These are phyloP conservation scores for Termitomyces sp. DNA, from an alignment of 768 basidiomycete species.

Conservation along the genomic window DNA sequence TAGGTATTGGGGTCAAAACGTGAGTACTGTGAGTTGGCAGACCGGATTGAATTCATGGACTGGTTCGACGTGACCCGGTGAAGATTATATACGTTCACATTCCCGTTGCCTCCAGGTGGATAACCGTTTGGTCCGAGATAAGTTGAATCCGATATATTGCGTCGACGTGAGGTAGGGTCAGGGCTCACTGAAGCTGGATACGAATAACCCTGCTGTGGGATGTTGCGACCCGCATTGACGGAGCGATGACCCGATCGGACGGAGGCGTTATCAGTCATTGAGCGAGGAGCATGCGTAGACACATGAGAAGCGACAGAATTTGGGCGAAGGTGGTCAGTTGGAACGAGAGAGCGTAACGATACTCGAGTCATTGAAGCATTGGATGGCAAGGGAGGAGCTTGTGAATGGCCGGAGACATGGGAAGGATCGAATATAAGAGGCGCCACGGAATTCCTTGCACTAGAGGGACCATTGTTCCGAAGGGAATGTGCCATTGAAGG, in stretches of 20 bases:
- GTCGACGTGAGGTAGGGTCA: constrained; percentile 2
- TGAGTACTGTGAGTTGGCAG: constrained; percentile 8
- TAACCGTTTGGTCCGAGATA: background rate
- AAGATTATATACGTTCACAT: background rate
- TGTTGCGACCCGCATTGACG: background rate
- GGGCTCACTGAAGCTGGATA: background rate
- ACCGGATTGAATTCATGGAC: constrained; percentile 7
- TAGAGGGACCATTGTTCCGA: background rate
- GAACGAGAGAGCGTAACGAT: background rate
- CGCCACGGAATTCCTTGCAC: background rate
- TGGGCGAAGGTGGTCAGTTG: background rate
- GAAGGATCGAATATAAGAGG: background rate
- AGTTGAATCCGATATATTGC: constrained; percentile 5
- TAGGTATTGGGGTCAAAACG: constrained; percentile 6
- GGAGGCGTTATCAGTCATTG: background rate
- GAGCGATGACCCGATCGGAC: constrained; percentile 1
- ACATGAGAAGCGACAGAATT: constrained; percentile 1
- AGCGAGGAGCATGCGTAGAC: background rate
- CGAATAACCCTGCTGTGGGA: background rate
- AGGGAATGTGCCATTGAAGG: constrained; percentile 1
- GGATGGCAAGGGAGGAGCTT: background rate
- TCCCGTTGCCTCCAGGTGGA: background rate
- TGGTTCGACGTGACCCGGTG: constrained; percentile 7
- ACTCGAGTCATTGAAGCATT: background rate
- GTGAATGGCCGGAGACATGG: constrained; percentile 1